Conservation (phyloP, 2,329 filamentous ascomycete species). For the Colletotrichum destructivum region DNA sequence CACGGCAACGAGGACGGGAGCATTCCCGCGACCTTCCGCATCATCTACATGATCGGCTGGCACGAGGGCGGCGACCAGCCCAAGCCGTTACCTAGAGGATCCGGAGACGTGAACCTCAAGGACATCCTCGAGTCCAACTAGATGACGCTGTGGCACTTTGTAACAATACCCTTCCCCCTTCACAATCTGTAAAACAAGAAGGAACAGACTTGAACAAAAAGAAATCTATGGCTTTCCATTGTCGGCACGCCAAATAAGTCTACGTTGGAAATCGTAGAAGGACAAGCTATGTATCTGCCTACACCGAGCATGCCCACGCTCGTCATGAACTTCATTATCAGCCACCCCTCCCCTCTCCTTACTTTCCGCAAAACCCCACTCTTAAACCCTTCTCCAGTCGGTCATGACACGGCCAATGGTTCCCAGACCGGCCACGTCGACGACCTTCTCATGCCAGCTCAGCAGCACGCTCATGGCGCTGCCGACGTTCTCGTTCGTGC, state of each 20-base stretch:
- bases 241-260: constrained; percentile 31
- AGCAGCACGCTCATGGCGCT: constrained; percentile 96
- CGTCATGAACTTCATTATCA: constrained; percentile 39
- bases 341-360: neutral
- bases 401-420: constrained; percentile 96
- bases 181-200: constrained; percentile 29
- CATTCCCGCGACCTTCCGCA: constrained; percentile 91
- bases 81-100: constrained; percentile 86
- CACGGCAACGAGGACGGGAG: constrained; percentile 86
- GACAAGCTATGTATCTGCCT: neutral
- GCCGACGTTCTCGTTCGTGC: constrained; percentile 77
- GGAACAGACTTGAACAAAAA: neutral
- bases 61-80: constrained; percentile 86
- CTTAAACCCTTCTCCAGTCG: constrained; percentile 90
- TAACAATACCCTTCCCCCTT: constrained; percentile 9
- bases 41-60: constrained; percentile 99
- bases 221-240: constrained; percentile 40
- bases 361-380: neutral
- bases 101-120: constrained; percentile 89
- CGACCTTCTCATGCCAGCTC: constrained; percentile 99
- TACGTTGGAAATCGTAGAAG: constrained; percentile 8
- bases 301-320: constrained; percentile 23
- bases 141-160: neutral
- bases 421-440: constrained; percentile 92
- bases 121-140: constrained; percentile 75